Percentiles rank a stretch among this genome's conserved stretches.
Evolutionary conservation across 768 basidiomycete species (phyloP).

Genomic region (Sarcodon sp.): DNA sequence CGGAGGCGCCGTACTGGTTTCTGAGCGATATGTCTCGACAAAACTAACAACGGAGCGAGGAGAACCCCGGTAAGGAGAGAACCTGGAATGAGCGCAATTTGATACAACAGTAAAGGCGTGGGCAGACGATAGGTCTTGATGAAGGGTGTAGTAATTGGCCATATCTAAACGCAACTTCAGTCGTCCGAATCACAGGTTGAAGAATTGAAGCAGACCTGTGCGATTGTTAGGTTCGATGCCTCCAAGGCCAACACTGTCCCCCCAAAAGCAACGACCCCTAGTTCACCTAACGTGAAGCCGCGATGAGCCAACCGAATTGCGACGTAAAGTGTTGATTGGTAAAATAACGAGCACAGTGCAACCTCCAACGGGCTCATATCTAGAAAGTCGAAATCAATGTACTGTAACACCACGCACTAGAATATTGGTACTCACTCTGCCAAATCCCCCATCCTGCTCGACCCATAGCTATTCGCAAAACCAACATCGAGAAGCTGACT

Average conservation of each 20-base stretch:
- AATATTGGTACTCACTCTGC: conserved; percentile 41
- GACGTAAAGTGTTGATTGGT: conserved; percentile 84
- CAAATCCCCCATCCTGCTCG: conserved; percentile 39
- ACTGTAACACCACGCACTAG: background rate
- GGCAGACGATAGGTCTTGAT: conserved; percentile 90
- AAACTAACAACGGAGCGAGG: conserved; percentile 83
- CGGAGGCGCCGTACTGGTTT: conserved; percentile 72
- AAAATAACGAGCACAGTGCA: conserved; percentile 61
- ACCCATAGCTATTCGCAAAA: conserved; percentile 34
- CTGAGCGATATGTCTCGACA: conserved; percentile 87
- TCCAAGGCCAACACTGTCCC: conserved; percentile 83
- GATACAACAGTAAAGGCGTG: conserved; percentile 84
- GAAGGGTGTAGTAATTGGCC: conserved; percentile 66
- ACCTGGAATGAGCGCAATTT: conserved; percentile 86
- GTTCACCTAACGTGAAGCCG: conserved; percentile 93
- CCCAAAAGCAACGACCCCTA: conserved; percentile 80
- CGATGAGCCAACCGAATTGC: conserved; percentile 83
- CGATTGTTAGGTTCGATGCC: conserved; percentile 70
- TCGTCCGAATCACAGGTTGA: too few relatives aligned
- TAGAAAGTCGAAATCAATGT: conserved; percentile 15
- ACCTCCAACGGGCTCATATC: conserved; percentile 75
- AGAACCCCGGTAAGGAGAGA: conserved; percentile 88
- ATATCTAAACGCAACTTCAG: conserved; percentile 35
- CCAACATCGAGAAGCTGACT: conserved; percentile 33
- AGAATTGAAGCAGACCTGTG: conserved; percentile 36